These are phyloP conservation scores for Magnaporthiopsis incrustans DNA, from an alignment of 2,329 filamentous ascomycete genomes.

Conservation along the genomic window DNA sequence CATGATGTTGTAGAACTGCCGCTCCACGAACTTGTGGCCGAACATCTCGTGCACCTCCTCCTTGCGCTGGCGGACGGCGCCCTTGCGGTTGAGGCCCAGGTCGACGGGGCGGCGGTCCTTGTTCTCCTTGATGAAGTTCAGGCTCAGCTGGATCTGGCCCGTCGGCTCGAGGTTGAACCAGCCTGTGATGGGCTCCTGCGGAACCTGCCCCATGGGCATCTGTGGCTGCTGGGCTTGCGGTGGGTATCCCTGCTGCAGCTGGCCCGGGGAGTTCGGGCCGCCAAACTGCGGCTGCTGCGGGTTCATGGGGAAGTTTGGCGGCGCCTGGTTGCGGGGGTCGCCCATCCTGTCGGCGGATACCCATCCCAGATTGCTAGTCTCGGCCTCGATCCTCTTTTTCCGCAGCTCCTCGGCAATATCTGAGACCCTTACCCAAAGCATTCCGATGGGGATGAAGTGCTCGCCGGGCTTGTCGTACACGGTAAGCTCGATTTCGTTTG, in stretches of 20 bases:
- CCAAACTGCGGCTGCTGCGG: slow-evolving; percentile 38
- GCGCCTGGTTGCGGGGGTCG: slow-evolving; percentile 31
- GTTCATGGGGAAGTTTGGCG: slow-evolving; percentile 52
- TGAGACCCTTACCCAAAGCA: slow-evolving; percentile 94
- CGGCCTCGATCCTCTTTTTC: slow-evolving; percentile 91
- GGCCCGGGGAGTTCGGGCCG: slow-evolving; percentile 32
- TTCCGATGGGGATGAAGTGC: slow-evolving; percentile 82
- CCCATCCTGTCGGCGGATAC: slow-evolving; percentile 95
- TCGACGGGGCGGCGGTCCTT: slow-evolving; percentile 78
- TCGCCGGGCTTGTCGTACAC: slow-evolving; percentile 95
- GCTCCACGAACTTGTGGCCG: slow-evolving; percentile 96
- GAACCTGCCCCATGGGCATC: slow-evolving; percentile 29
- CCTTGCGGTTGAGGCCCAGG: slow-evolving; percentile 85
- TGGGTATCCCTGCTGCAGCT: slow-evolving; percentile 27
- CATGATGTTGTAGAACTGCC: slow-evolving; percentile 99
- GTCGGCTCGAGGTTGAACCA: slow-evolving; percentile 98
- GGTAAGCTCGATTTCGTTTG: slow-evolving; percentile 95
- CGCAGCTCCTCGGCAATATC: slow-evolving; percentile 97
- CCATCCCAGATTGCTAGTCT: slow-evolving; percentile 92
- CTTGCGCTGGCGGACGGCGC: slow-evolving; percentile 93
- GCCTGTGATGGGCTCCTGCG: slow-evolving; percentile 65
- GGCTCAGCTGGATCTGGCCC: slow-evolving; percentile 81
- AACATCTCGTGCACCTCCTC: slow-evolving; percentile 98
- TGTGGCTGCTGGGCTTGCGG: slow-evolving; percentile 23
- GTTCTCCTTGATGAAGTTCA: slow-evolving; percentile 88